phyloP scores from a whole-genome alignment of 495 filamentous ascomycete species.

The Penicillium roqueforti region DNA sequence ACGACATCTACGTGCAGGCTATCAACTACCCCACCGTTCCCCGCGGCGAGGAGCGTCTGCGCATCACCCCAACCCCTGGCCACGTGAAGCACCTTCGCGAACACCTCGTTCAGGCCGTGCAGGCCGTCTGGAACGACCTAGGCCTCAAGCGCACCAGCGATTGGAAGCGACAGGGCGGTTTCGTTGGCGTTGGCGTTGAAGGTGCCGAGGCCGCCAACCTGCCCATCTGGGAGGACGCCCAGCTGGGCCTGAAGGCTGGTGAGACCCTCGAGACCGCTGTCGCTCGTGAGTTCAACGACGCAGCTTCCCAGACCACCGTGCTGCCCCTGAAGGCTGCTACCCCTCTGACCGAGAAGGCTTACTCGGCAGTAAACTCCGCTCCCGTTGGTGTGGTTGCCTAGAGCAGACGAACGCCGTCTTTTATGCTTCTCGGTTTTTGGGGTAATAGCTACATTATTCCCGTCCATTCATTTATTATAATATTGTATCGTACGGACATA shows the following conservation, averaged over 20 bases:
- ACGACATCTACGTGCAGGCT: constrained; percentile 93
- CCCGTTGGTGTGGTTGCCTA: constrained; percentile 38
- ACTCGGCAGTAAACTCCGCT: constrained; percentile 24
- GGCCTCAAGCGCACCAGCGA: constrained; percentile 87
- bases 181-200: constrained; percentile 83
- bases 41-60: constrained; percentile 88
- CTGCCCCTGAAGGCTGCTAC: constrained; percentile 31
- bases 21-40: constrained; percentile 99
- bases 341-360: constrained; percentile 19
- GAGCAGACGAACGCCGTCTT: not conserved
- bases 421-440: constrained; percentile 1
- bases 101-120: constrained; percentile 78
- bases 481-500: constrained; percentile 1
- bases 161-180: constrained; percentile 87
- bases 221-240: constrained; percentile 81
- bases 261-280: constrained; percentile 39
- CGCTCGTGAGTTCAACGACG: constrained; percentile 34
- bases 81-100: constrained; percentile 78
- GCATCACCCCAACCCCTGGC: constrained; percentile 93
- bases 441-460: constrained; percentile 6
- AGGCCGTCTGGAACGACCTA: constrained; percentile 81
- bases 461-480: constrained; percentile 13
- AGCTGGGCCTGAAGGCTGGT: constrained; percentile 63
- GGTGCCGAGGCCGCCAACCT: constrained; percentile 52
- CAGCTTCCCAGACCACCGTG: constrained; percentile 13